phyloP scores from a whole-genome alignment of 1,284 basidiomycete species.

The Pseudozyma thailandica region DNA sequence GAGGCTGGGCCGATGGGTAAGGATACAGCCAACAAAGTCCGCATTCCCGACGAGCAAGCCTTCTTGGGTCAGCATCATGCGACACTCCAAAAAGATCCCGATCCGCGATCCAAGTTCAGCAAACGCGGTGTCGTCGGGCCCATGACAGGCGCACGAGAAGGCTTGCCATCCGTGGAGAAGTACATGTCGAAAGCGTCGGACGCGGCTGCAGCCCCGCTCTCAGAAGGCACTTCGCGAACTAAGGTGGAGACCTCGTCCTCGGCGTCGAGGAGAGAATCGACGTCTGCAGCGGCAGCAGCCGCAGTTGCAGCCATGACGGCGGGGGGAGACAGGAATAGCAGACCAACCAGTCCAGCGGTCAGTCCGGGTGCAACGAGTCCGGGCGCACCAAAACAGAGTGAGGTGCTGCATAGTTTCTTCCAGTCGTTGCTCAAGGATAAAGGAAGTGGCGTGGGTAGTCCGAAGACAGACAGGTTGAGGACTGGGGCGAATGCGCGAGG shows the following conservation, averaged over 20 bases:
- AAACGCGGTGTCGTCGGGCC: conserved; percentile 52
- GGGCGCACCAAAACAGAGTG: conserved; percentile 55
- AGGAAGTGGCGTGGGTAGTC: conserved; percentile 15
- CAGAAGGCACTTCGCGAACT: neutral
- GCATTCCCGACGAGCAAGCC: conserved; percentile 40
- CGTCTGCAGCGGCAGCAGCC: conserved; percentile 27
- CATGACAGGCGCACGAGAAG: conserved; percentile 43
- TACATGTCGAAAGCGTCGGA: conserved; percentile 21
- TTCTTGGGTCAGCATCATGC: conserved; percentile 53
- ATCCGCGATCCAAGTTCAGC: conserved; percentile 33
- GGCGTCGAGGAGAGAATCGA: conserved; percentile 23
- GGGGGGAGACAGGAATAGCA: conserved; percentile 7
- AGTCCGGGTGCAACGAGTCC: conserved; percentile 17
- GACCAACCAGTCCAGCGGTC: conserved; percentile 38
- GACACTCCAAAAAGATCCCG: conserved; percentile 44
- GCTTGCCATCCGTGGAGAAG: conserved; percentile 49
- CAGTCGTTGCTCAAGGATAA: conserved; percentile 53
- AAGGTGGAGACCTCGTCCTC: neutral
- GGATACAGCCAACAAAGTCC: conserved; percentile 15
- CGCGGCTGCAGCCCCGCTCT: neutral
- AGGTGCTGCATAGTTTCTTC: conserved; percentile 65
- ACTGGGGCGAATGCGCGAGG: neutral
- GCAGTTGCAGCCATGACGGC: conserved; percentile 31
- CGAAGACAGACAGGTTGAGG: conserved; percentile 25
- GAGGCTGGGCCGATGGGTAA: conserved; percentile 30